Evolutionary conservation across 2,329 filamentous ascomycete genomes (phyloP).

Genomic region (Magnaporthales sp.): DNA sequence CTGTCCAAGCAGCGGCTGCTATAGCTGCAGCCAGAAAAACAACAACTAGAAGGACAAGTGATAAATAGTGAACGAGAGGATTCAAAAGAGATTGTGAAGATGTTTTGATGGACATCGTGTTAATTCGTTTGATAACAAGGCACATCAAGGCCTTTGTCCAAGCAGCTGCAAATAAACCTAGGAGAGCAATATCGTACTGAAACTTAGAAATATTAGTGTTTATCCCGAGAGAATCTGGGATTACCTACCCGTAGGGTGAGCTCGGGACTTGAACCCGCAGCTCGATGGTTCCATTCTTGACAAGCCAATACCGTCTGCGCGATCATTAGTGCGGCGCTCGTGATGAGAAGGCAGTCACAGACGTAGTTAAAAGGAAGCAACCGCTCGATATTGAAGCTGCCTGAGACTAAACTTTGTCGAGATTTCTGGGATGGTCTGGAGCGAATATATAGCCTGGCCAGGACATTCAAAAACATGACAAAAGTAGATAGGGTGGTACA

Average conservation of each 20-base stretch:
- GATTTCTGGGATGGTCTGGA: no score
- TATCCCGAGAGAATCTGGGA: background rate
- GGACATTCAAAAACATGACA: no score
- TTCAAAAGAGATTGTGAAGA: background rate
- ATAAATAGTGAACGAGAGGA: background rate
- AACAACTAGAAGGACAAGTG: background rate
- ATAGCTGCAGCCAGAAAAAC: background rate
- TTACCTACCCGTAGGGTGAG: background rate
- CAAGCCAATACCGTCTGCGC: no score
- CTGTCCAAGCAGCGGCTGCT: background rate
- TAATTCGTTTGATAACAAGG: background rate
- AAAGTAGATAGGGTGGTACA: no score
- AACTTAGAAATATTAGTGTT: background rate
- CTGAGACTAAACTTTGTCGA: no score
- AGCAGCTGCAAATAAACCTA: background rate
- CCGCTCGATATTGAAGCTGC: no score
- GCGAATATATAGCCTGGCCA: no score
- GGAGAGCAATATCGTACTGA: background rate
- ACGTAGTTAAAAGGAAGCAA: no score
- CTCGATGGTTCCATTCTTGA: no score
- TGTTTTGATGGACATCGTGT: background rate
- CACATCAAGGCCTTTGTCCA: background rate
- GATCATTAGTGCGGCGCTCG: no score
- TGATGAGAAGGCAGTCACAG: no score
- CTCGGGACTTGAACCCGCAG: background rate